These are phyloP conservation scores for Dioscorea zingiberensis DNA, from an alignment of 106 monocot species.

Conservation along the genomic window DNA sequence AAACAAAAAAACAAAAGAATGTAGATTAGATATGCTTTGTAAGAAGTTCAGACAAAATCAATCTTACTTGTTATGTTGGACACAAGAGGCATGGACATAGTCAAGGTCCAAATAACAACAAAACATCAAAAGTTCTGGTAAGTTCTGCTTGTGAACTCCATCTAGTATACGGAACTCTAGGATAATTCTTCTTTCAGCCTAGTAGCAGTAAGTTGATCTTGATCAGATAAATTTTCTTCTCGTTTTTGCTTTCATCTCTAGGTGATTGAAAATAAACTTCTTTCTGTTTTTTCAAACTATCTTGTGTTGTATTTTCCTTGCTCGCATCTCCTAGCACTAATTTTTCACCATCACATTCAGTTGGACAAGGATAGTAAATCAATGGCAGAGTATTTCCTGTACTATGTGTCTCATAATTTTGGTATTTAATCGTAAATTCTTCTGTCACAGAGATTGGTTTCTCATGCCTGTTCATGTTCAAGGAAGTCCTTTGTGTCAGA, in stretches of 20 bases:
- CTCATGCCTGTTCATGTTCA: not conserved
- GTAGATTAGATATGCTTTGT: not conserved
- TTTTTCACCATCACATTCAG: not conserved
- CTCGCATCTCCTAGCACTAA: not conserved
- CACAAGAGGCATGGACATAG: too few species aligned
- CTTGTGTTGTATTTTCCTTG: not conserved
- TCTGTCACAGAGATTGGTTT: not conserved
- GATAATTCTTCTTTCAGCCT: not conserved
- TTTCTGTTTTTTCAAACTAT: constrained; percentile 3
- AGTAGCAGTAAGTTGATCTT: not conserved
- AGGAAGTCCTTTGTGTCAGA: not conserved
- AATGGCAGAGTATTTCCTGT: not conserved
- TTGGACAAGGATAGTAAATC: too few species aligned
- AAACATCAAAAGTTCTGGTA: not conserved
- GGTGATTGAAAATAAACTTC: constrained; percentile 1
- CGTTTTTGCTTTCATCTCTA: constrained; percentile 8
- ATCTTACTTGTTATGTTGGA: too few species aligned
- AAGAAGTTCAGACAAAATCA: not conserved
- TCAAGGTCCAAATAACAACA: not conserved
- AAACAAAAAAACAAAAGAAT: constrained; percentile 7
- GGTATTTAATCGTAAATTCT: not conserved
- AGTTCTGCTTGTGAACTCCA: not conserved
- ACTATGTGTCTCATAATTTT: not conserved
- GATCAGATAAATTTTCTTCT: not conserved
- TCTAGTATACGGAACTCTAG: not conserved